These are phyloP conservation scores for Pseudopyricularia cyperi DNA, from an alignment of 2,329 filamentous ascomycete genomes.

Conservation along the genomic window DNA sequence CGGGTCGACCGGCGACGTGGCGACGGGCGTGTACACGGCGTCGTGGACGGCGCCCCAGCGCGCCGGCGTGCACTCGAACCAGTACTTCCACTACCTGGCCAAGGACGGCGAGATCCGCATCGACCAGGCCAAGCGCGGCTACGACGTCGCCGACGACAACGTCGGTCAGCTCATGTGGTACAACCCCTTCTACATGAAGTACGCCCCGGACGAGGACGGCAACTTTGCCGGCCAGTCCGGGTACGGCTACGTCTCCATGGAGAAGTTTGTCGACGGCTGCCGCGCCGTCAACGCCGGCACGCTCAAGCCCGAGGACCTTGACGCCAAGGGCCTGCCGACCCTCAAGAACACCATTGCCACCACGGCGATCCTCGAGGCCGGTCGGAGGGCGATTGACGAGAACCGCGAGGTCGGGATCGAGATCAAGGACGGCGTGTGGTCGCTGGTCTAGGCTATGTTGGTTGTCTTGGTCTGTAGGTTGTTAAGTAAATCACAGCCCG, in stretches of 20 bases:
- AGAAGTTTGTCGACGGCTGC: conserved; percentile 90
- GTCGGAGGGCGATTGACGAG: conserved; percentile 74
- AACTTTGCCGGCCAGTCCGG: conserved; percentile 87
- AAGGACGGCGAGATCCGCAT: conserved; percentile 73
- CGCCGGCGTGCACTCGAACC: conserved; percentile 90
- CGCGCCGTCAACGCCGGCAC: conserved; percentile 63
- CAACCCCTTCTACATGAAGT: conserved; percentile 94
- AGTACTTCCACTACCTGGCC: conserved; percentile 93
- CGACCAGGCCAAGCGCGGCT: conserved; percentile 83
- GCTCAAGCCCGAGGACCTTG: conserved; percentile 61
- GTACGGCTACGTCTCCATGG: conserved; percentile 88
- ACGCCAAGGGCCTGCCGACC: conserved; percentile 70
- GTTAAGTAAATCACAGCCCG: too few relatives aligned
- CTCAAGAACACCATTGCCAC: conserved; percentile 82
- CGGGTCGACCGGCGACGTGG: conserved; percentile 52
- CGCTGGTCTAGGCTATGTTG: conserved; percentile 41
- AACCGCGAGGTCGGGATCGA: conserved; percentile 63
- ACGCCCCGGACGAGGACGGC: conserved; percentile 85
- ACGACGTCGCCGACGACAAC: conserved; percentile 81
- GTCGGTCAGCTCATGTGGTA: conserved; percentile 64
- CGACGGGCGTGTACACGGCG: conserved; percentile 83
- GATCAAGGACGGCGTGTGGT: conserved; percentile 53
- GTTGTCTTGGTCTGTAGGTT: too few relatives aligned
- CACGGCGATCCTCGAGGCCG: conserved; percentile 82
- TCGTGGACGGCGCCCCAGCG: conserved; percentile 90